phyloP scores from a whole-genome alignment of 2,329 filamentous ascomycete species.

The Xenoacremonium recifei region DNA sequence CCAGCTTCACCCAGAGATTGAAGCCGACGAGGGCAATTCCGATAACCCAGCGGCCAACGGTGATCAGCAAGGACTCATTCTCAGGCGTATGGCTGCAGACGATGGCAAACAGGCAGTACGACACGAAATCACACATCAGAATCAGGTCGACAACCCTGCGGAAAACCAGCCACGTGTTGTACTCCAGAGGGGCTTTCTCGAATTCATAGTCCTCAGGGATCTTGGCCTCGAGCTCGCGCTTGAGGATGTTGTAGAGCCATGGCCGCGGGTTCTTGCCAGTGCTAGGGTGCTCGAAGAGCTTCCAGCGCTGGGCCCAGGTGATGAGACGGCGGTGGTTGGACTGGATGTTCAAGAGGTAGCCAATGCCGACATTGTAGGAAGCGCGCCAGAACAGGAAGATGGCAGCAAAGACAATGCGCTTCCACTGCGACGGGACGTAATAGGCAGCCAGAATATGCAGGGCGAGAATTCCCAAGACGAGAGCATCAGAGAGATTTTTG shows the following conservation, averaged over 20 bases:
- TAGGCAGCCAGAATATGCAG: slow-evolving; percentile 74
- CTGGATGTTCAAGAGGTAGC: slow-evolving; percentile 82
- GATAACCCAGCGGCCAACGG: slow-evolving; percentile 71
- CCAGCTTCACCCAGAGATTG: slow-evolving; percentile 98
- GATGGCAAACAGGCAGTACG: slow-evolving; percentile 93
- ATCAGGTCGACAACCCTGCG: slow-evolving; percentile 94
- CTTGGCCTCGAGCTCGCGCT: slow-evolving; percentile 89
- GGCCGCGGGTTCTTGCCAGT: slow-evolving; percentile 82
- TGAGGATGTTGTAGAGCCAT: slow-evolving; percentile 78
- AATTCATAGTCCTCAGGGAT: slow-evolving; percentile 93
- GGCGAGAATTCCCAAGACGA: slow-evolving; percentile 76
- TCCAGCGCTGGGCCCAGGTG: slow-evolving; percentile 81
- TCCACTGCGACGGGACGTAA: slow-evolving; percentile 65
- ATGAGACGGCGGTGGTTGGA: slow-evolving; percentile 86
- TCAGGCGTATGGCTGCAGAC: slow-evolving; percentile 76
- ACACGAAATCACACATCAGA: slow-evolving; percentile 97
- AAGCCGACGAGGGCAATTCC: slow-evolving; percentile 82
- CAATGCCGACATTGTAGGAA: slow-evolving; percentile 92
- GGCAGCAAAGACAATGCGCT: slow-evolving; percentile 74
- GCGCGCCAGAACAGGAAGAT: slow-evolving; percentile 91
- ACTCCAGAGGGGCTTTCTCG: slow-evolving; percentile 90
- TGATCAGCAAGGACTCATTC: slow-evolving; percentile 69
- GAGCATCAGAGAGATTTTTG: slow-evolving; percentile 85
- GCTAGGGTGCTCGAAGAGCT: slow-evolving; percentile 80
- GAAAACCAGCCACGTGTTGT: slow-evolving; percentile 98